Base-by-base conservation (phyloP, 1,284 basidiomycete species). In the Kwoniella shivajii region DNA sequence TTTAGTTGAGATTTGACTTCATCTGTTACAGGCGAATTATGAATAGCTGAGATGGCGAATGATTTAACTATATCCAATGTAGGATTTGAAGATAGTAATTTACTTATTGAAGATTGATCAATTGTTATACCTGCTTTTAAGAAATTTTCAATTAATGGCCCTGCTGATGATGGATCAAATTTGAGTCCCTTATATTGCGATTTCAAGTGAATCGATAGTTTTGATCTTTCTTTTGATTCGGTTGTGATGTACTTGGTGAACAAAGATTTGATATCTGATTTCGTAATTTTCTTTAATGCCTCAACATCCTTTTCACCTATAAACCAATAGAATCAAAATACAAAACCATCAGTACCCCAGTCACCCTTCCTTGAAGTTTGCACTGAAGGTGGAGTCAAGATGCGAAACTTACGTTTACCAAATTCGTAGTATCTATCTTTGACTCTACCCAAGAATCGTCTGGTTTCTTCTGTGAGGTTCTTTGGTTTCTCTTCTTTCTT, bases 351-450 rank as follows among this genome's bases (percentile, higher is more conserved):
- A 45, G 29, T 31, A 27, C 26, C 34, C 34, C 68, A 11, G 18
- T 46, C 22, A 52, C 39, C 51, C n/a, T 6, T 22, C 39, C n/a
- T n/a, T n/a, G n/a, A n/a, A n/a, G n/a, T n/a, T n/a, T n/a, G n/a
- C 33, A n/a, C 46, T 39, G 29, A 18, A 26, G 20, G 42, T 11
- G 37, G 18, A 27, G 46, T n/a, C 26, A 36, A 10, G 22, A 39
- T 9, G 18, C 29, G 22, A 36, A 4, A 80, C 85, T 77, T 66
- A 85, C 86, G 79, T 62, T 83, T 79, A 45, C 83, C 77, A 79
- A 93, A 94, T 77, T 92, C 90, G 66, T 85, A 85, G 67, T 88
- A 88, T 14, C 88, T 86, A 44, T 83, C 85, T 55, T 84, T 82
- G 47, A 99, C 87, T 48, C 90, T 85, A 20, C 74, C 69, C 82